Conservation (phyloP, 305 asterid species). For the Stenogyne calaminthoides region DNA sequence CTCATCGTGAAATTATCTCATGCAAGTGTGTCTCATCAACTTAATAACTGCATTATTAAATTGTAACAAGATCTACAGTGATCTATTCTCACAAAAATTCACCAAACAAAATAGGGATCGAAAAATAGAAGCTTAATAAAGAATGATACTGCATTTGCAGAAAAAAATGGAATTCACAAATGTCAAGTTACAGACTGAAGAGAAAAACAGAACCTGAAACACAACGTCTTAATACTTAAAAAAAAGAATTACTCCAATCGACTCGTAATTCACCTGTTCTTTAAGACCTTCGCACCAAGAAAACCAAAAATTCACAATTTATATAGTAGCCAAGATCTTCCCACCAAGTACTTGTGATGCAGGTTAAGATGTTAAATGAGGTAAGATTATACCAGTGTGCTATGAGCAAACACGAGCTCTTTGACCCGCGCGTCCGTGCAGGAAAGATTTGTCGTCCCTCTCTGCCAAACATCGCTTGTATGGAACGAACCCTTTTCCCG, state of each 20-base stretch:
- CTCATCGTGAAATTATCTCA: no score
- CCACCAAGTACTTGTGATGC: neutral
- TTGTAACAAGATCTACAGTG: no score
- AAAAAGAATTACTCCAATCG: neutral
- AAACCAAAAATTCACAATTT: neutral
- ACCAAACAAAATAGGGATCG: no score
- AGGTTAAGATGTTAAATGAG: constrained; percentile 1
- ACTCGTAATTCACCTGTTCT: no score
- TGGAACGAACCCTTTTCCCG: constrained; percentile 64
- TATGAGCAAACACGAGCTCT: constrained; percentile 55
- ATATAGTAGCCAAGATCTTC: neutral
- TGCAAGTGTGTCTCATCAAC: no score
- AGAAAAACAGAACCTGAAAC: no score
- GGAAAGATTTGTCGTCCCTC: constrained; percentile 47
- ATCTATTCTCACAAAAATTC: no score
- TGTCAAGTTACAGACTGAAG: no score
- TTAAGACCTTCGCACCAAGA: neutral
- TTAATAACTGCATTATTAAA: no score
- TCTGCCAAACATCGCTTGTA: constrained; percentile 65
- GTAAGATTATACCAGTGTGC: constrained; percentile 25
- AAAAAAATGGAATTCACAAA: no score
- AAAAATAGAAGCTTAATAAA: no score
- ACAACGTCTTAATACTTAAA: neutral
- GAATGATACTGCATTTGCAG: no score
- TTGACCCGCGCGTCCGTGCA: constrained; percentile 48